A percentile compares a stretch with the other conserved stretches of the same genome.
These are phyloP conservation scores for Alternaria triticimaculans DNA, from an alignment of 2,329 filamentous ascomycete species.

Conservation along the genomic window DNA sequence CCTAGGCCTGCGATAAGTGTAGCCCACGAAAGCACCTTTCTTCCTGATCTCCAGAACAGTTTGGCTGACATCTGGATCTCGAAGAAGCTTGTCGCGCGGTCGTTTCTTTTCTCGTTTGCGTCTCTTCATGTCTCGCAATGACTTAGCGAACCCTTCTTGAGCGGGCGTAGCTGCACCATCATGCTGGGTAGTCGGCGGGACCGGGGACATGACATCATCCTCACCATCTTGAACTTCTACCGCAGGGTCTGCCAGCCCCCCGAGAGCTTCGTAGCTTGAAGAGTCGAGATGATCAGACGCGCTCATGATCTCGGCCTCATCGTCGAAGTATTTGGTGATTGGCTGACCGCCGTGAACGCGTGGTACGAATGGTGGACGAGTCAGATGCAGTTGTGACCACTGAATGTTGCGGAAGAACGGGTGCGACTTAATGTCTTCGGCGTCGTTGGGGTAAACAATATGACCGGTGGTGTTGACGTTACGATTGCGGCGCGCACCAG, in stretches of 20 bases:
- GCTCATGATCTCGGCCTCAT: constrained; percentile 70
- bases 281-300: constrained; percentile 46
- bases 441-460: constrained; percentile 83
- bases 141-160: constrained; percentile 5
- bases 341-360: constrained; percentile 61
- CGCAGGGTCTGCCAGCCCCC: not conserved
- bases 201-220: not conserved
- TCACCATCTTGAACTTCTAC: not conserved
- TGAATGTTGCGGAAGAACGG: constrained; percentile 81
- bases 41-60: constrained; percentile 82
- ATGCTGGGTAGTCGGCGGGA: not conserved
- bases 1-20: constrained; percentile 73
- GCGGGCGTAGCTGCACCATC: not conserved
- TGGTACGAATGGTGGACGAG: constrained; percentile 80
- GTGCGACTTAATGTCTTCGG: constrained; percentile 87
- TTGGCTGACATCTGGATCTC: constrained; percentile 71
- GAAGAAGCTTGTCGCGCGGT: constrained; percentile 81
- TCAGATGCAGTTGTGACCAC: constrained; percentile 77
- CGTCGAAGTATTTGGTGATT: constrained; percentile 86
- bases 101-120: constrained; percentile 75
- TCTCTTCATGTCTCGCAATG: constrained; percentile 43
- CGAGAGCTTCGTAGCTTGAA: constrained; percentile 36
- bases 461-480: constrained; percentile 55
- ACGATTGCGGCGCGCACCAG: constrained; percentile 31
- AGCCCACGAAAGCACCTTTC: constrained; percentile 84